Conservation (phyloP, 2,329 filamentous ascomycete genomes). For the Neonectria faginata region DNA sequence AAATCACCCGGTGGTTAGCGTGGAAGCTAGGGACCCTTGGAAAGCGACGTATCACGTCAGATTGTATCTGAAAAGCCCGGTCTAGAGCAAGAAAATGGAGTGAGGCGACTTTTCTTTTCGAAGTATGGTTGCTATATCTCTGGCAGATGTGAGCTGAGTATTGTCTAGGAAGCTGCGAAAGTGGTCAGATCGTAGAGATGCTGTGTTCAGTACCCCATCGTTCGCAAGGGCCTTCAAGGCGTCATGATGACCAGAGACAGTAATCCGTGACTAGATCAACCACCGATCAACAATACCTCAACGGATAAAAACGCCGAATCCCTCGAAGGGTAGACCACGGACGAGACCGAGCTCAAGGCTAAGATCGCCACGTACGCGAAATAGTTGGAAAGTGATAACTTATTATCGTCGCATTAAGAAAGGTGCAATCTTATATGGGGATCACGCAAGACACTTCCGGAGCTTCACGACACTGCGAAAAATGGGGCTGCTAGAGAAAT, state of each 20-base stretch:
- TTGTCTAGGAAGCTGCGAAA: background rate
- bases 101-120: too few relatives aligned
- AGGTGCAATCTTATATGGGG: constrained; percentile 13
- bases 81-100: background rate
- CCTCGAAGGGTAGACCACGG: background rate
- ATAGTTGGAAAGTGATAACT: background rate
- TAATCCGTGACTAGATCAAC: background rate
- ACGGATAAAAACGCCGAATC: background rate
- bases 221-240: background rate
- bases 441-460: constrained; percentile 14
- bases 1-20: background rate
- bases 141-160: background rate
- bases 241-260: background rate
- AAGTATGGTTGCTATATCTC: too few relatives aligned
- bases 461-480: background rate
- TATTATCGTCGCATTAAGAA: background rate
- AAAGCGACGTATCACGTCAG: background rate
- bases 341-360: background rate
- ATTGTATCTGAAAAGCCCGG: background rate
- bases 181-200: background rate
- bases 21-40: background rate
- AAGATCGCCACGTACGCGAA: background rate
- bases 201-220: background rate
- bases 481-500: background rate
- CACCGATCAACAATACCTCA: background rate